Conservation (phyloP, 805 yeast species). For the Cyberlindnera mississippiensis region DNA sequence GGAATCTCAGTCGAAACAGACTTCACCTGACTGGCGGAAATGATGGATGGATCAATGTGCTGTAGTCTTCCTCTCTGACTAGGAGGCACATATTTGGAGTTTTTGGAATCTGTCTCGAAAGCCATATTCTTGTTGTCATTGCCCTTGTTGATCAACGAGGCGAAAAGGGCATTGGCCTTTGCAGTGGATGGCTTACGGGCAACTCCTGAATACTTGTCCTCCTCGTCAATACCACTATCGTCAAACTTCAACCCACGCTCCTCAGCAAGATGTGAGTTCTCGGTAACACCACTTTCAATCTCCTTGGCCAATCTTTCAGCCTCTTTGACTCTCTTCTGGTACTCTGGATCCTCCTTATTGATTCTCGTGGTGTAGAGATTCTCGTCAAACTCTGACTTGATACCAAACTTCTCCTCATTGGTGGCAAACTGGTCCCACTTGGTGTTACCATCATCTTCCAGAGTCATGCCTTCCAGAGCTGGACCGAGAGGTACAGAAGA, state of each 20-base stretch:
- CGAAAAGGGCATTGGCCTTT: slow-evolving; percentile 26
- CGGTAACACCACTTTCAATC: slow-evolving; percentile 62
- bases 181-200: slow-evolving; percentile 19
- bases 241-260: slow-evolving; percentile 79
- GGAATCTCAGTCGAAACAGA: background rate
- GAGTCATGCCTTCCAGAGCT: slow-evolving; percentile 23
- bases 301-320: slow-evolving; percentile 84
- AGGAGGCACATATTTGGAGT: slow-evolving; percentile 47
- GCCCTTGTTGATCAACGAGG: slow-evolving; percentile 25
- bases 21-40: slow-evolving; percentile 40
- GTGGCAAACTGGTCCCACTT: slow-evolving; percentile 93
- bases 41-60: slow-evolving; percentile 60
- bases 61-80: slow-evolving; percentile 46
- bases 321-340: slow-evolving; percentile 51
- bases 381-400: slow-evolving; percentile 78
- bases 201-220: slow-evolving; percentile 93
- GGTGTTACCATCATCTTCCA: slow-evolving; percentile 36
- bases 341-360: slow-evolving; percentile 70
- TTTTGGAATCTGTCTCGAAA: slow-evolving; percentile 36
- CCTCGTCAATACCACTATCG: slow-evolving; percentile 90
- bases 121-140: slow-evolving; percentile 34
- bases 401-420: slow-evolving; percentile 87
- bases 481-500: slow-evolving; percentile 17
- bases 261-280: slow-evolving; percentile 82
- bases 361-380: slow-evolving; percentile 79